phyloP scores from a whole-genome alignment of 1,284 basidiomycete species.

The Boletus holoroseus region DNA sequence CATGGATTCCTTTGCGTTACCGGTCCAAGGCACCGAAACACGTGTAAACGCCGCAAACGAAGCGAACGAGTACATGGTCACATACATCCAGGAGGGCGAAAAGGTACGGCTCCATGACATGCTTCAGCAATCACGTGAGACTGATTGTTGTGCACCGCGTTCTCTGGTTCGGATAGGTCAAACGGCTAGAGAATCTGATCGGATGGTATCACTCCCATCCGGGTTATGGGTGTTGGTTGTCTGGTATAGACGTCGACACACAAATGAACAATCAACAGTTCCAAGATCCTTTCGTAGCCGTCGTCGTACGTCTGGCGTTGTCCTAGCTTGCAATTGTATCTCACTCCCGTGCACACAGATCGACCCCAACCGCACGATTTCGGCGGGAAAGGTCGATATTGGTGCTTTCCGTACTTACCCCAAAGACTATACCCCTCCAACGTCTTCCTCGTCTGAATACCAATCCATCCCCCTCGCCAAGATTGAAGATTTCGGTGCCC shows the following conservation, averaged over 20 bases:
- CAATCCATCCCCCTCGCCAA: conserved; percentile 92
- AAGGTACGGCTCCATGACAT: conserved; percentile 45
- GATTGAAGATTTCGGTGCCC: conserved; percentile 97
- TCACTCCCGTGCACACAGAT: conserved; percentile 48
- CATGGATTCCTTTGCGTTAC: conserved; percentile 94
- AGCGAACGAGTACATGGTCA: conserved; percentile 98
- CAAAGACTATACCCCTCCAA: conserved; percentile 81
- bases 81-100: conserved; percentile 77
- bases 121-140: neutral
- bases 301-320: conserved; percentile 65
- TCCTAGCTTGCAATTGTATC: neutral
- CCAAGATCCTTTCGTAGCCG: conserved; percentile 95
- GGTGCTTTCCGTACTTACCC: conserved; percentile 98
- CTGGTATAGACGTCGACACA: conserved; percentile 94
- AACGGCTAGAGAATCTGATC: conserved; percentile 81
- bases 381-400: conserved; percentile 96
- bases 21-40: conserved; percentile 98
- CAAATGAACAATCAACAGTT: conserved; percentile 93
- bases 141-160: neutral
- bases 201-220: conserved; percentile 99
- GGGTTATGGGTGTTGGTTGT: conserved; percentile 96
- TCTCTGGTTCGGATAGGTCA: conserved; percentile 48
- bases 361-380: conserved; percentile 97
- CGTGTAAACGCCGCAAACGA: conserved; percentile 95
- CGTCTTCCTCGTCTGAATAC: conserved; percentile 70